phyloP scores from a whole-genome alignment of 1,284 basidiomycete genomes.

The Prillingera fragicola region DNA sequence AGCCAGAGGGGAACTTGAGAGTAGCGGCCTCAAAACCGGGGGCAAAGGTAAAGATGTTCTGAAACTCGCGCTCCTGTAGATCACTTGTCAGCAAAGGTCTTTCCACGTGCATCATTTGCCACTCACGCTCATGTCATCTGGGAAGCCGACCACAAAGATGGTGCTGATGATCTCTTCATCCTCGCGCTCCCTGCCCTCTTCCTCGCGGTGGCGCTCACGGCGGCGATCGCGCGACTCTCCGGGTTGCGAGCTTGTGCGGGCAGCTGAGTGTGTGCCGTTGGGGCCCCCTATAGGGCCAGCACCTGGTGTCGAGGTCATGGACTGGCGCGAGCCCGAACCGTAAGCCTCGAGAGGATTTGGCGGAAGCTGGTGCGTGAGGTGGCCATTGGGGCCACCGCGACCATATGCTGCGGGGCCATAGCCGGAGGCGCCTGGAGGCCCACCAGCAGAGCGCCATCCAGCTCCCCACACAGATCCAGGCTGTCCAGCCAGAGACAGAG shows the following conservation, averaged over 20 bases:
- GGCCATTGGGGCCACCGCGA: constrained; percentile 15
- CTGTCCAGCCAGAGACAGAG: constrained; percentile 15
- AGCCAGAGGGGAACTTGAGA: constrained; percentile 73
- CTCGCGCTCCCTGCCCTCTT: constrained; percentile 27
- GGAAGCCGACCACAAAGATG: constrained; percentile 97
- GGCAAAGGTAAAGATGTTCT: constrained; percentile 98
- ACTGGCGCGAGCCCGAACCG: constrained; percentile 18
- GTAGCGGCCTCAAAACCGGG: constrained; percentile 95
- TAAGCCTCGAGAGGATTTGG: constrained; percentile 22
- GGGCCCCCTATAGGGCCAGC: constrained; percentile 7
- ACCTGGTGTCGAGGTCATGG: constrained; percentile 18
- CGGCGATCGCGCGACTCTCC: constrained; percentile 18
- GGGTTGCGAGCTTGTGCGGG: constrained; percentile 13
- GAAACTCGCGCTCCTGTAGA: constrained; percentile 87
- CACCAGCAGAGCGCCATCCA: constrained; percentile 15
- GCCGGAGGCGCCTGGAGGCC: constrained; percentile 7
- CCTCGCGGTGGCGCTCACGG: constrained; percentile 20
- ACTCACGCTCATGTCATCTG: constrained; percentile 94
- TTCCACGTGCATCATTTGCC: background rate
- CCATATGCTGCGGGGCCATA: constrained; percentile 2
- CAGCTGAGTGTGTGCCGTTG: constrained; percentile 7
- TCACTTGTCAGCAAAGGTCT: background rate
- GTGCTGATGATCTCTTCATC: constrained; percentile 88
- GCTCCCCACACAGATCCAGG: constrained; percentile 14
- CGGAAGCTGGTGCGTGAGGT: constrained; percentile 17